Percentiles rank a stretch among this genome's conserved stretches.
phyloP scores from a whole-genome alignment of 2,329 filamentous ascomycete species.

The Trichoderma harzianum region DNA sequence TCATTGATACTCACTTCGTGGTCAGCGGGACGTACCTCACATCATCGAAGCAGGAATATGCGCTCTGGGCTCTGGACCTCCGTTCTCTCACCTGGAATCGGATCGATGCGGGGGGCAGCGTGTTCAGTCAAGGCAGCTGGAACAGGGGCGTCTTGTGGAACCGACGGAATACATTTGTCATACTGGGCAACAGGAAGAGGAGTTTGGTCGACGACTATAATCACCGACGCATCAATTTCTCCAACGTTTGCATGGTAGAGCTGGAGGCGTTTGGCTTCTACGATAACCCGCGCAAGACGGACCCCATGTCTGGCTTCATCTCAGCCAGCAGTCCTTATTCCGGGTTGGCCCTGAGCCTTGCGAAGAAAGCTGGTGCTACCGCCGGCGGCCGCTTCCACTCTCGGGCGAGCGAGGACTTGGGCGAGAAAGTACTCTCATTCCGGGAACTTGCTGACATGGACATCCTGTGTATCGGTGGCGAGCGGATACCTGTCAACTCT shows the following conservation, averaged over 20 bases:
- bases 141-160: conserved; percentile 94
- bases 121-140: conserved; percentile 97
- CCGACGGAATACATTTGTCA: conserved; percentile 89
- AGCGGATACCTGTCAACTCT: conserved; percentile 91
- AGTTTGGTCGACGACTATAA: conserved; percentile 98
- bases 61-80: conserved; percentile 90
- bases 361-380: conserved; percentile 59
- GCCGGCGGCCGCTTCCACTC: conserved; percentile 75
- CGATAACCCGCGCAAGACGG: conserved; percentile 80
- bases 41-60: conserved; percentile 97
- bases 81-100: conserved; percentile 88
- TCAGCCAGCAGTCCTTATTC: conserved; percentile 74
- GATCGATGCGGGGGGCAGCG: conserved; percentile 89
- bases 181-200: conserved; percentile 87
- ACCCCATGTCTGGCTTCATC: conserved; percentile 76
- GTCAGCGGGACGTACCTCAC: conserved; percentile 97
- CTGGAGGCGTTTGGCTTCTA: conserved; percentile 96
- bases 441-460: conserved; percentile 97
- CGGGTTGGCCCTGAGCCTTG: conserved; percentile 53
- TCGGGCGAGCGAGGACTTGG: conserved; percentile 77
- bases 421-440: conserved; percentile 72
- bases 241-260: conserved; percentile 94
- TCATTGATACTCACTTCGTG: conserved; percentile 95
- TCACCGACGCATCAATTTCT: conserved; percentile 94
- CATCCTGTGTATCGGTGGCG: conserved; percentile 84